Conservation (phyloP, 2,329 filamentous ascomycete species). For the Arachnopeziza araneosa region DNA sequence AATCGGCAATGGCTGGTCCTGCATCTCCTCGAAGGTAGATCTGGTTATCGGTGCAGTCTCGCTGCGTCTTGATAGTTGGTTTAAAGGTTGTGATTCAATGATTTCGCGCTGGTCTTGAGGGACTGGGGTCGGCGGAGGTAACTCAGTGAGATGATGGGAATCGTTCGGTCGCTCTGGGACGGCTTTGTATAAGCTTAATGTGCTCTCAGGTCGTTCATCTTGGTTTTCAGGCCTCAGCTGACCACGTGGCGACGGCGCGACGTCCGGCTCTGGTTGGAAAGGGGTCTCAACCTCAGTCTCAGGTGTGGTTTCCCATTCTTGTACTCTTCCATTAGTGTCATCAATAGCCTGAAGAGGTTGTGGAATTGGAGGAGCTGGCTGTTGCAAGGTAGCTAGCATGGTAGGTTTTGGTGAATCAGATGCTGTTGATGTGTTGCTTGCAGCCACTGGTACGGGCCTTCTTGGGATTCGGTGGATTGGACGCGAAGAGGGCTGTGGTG, state of each 20-base stretch:
- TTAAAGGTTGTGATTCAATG: slow-evolving; percentile 11
- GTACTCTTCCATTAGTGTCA: slow-evolving; percentile 9
- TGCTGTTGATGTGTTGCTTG: slow-evolving; percentile 4
- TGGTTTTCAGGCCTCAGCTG: neutral
- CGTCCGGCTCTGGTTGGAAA: neutral
- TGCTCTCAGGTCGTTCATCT: neutral
- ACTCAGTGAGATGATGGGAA: slow-evolving; percentile 16
- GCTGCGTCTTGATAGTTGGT: slow-evolving; percentile 12
- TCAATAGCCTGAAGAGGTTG: slow-evolving; percentile 10
- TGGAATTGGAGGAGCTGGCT: slow-evolving; percentile 23
- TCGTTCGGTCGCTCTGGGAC: slow-evolving; percentile 20
- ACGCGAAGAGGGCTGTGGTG: slow-evolving; percentile 17
- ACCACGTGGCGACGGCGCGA: neutral
- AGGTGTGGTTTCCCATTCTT: slow-evolving; percentile 13
- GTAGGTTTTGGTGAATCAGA: slow-evolving; percentile 7
- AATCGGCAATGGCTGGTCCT: slow-evolving; percentile 12
- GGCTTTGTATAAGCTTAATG: slow-evolving; percentile 8
- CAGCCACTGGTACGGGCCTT: slow-evolving; percentile 19
- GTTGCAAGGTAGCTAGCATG: slow-evolving; percentile 19
- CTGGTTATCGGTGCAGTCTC: slow-evolving; percentile 17
- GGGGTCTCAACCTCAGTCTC: neutral
- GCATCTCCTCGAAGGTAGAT: slow-evolving; percentile 4
- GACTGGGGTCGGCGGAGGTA: slow-evolving; percentile 14
- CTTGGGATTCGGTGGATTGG: slow-evolving; percentile 19
- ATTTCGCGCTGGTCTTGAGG: slow-evolving; percentile 9